Conservation (phyloP, 345 rosid genomes). For the Eucalyptus guilfoylei region DNA sequence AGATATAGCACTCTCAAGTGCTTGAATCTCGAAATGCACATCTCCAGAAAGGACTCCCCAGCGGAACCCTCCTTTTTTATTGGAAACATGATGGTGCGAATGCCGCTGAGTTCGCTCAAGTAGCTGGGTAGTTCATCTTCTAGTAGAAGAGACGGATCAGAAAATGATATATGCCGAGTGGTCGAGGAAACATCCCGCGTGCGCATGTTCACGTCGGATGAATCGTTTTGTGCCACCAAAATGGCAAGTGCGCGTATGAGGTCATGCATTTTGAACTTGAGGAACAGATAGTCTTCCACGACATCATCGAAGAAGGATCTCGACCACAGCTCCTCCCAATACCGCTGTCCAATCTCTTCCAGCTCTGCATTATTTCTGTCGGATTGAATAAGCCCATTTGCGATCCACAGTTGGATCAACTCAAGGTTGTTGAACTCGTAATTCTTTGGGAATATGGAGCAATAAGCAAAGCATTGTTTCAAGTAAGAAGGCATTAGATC, state of each 20-base stretch:
- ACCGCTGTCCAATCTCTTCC: slow-evolving; percentile 4
- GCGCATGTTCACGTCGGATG: background rate
- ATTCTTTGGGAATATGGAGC: slow-evolving; percentile 19
- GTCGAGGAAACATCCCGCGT: background rate
- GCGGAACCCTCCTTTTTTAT: background rate
- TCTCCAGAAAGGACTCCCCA: background rate
- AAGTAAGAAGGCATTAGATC: slow-evolving; percentile 18
- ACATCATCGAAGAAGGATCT: slow-evolving; percentile 20
- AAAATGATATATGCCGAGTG: background rate
- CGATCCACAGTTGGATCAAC: slow-evolving; percentile 5
- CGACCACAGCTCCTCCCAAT: slow-evolving; percentile 9
- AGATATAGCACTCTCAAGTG: background rate
- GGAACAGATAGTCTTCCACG: background rate
- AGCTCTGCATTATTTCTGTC: background rate
- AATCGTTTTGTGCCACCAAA: background rate
- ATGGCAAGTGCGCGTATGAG: slow-evolving; percentile 15
- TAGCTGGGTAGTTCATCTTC: background rate
- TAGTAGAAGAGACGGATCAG: background rate
- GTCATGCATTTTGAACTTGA: slow-evolving; percentile 13
- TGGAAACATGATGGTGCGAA: background rate
- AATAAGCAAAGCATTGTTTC: slow-evolving; percentile 25
- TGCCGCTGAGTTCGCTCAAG: background rate
- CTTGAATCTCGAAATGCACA: background rate
- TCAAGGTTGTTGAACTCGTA: background rate
- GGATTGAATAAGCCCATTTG: background rate